These are phyloP conservation scores for Beauveria asiatica DNA, from an alignment of 2,329 filamentous ascomycete genomes.

Conservation along the genomic window DNA sequence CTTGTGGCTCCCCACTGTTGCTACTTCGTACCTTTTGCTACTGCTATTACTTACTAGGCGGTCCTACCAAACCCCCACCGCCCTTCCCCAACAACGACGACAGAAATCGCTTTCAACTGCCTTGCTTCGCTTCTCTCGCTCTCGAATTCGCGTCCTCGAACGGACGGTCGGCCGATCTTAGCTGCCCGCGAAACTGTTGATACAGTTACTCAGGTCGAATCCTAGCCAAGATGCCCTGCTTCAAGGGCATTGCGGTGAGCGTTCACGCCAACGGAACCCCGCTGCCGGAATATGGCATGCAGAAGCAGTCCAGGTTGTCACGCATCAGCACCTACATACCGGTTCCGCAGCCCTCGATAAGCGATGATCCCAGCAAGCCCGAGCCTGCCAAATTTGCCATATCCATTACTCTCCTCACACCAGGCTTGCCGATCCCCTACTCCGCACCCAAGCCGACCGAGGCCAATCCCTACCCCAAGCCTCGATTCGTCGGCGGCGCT, in stretches of 20 bases:
- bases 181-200: not conserved
- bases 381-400: constrained; percentile 96
- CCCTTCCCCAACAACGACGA: constrained; percentile 12
- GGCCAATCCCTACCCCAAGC: constrained; percentile 69
- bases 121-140: constrained; percentile 1
- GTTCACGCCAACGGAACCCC: constrained; percentile 78
- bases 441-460: constrained; percentile 75
- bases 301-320: constrained; percentile 83
- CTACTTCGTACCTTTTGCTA: not conserved
- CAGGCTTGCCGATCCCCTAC: constrained; percentile 83
- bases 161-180: not conserved
- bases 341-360: constrained; percentile 76
- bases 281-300: constrained; percentile 85
- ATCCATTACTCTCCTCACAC: constrained; percentile 89
- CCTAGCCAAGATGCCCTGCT: constrained; percentile 68
- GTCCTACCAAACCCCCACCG: constrained; percentile 5
- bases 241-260: constrained; percentile 97
- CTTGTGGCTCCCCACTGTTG: not conserved
- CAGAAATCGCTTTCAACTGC: not conserved
- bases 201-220: not conserved
- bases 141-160: not conserved
- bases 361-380: constrained; percentile 56
- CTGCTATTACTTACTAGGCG: not conserved
- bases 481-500: constrained; percentile 70
- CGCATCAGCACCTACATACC: constrained; percentile 97